These are phyloP conservation scores for Chenopodium berlandieri DNA, from an alignment of 148 eudicot species.

Conservation along the genomic window DNA sequence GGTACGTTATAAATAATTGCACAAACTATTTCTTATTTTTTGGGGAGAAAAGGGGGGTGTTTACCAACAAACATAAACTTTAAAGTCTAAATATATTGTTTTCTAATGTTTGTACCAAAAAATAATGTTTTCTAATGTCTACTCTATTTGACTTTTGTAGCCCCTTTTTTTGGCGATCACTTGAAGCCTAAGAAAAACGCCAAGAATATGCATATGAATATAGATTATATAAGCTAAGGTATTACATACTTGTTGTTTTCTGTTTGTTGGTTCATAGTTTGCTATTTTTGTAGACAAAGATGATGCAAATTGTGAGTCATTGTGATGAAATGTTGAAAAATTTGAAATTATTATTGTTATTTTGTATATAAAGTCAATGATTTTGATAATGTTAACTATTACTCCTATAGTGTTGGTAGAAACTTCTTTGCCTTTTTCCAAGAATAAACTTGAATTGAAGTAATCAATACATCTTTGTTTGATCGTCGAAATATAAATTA, in stretches of 20 bases:
- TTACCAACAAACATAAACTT: constrained; percentile 22
- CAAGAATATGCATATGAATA: neutral
- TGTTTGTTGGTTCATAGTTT: constrained; percentile 8
- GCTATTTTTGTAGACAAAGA: constrained; percentile 5
- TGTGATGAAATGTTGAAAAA: constrained; percentile 1
- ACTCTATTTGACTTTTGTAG: constrained; percentile 18
- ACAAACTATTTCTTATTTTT: constrained; percentile 2
- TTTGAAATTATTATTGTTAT: neutral
- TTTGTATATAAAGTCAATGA: neutral
- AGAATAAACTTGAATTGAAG: neutral
- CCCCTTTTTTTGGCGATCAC: neutral
- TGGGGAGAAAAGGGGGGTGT: neutral
- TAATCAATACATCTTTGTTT: neutral
- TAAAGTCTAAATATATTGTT: constrained; percentile 6
- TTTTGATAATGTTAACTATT: constrained; percentile 5
- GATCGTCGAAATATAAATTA: neutral
- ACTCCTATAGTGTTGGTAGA: neutral
- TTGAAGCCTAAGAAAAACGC: neutral
- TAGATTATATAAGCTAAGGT: neutral
- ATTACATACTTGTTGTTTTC: constrained; percentile 11
- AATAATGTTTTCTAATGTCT: constrained; percentile 6
- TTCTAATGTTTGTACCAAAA: constrained; percentile 4
- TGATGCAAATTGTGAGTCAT: constrained; percentile 13
- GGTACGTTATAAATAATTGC: neutral
- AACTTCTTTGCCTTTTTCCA: neutral